Conservation (phyloP, 2,329 filamentous ascomycete species). For the Xylariales sp. region DNA sequence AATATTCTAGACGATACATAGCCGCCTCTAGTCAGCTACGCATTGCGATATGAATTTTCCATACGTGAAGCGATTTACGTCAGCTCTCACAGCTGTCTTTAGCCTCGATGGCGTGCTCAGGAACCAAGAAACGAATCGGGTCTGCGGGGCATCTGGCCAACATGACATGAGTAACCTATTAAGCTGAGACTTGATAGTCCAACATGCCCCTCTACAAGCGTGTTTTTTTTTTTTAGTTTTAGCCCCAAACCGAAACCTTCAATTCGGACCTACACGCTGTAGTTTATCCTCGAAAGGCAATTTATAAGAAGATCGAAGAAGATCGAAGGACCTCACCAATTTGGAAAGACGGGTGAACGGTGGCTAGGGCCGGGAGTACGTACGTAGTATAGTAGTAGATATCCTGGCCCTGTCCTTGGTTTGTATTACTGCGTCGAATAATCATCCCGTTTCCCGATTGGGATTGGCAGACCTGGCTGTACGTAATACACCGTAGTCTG, state of each 20-base stretch:
- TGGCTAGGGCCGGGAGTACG: conserved; percentile 6
- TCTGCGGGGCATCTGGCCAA: conserved; percentile 21
- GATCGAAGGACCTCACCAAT: conserved; percentile 22
- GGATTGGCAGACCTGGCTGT: neutral
- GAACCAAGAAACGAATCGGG: conserved; percentile 24
- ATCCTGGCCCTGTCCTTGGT: conserved; percentile 19
- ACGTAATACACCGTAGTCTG: conserved; percentile 18
- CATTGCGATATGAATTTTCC: conserved; percentile 17
- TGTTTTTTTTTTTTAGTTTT: neutral
- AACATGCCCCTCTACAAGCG: conserved; percentile 8
- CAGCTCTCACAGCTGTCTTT: conserved; percentile 34
- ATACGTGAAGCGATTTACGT: conserved; percentile 26
- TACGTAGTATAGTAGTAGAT: neutral
- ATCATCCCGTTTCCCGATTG: conserved; percentile 27
- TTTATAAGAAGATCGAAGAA: conserved; percentile 19
- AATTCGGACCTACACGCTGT: neutral
- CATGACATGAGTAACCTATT: conserved; percentile 1
- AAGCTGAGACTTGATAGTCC: conserved; percentile 14
- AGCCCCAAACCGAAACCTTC: neutral
- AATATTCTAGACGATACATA: conserved; percentile 6
- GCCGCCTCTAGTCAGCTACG: conserved; percentile 7
- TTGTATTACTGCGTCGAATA: conserved; percentile 27
- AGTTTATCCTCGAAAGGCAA: neutral
- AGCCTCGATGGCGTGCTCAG: conserved; percentile 51
- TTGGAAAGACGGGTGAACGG: conserved; percentile 26